These are phyloP conservation scores for Posidonia oceanica DNA, from an alignment of 116 monocot genomes.

Conservation along the genomic window DNA sequence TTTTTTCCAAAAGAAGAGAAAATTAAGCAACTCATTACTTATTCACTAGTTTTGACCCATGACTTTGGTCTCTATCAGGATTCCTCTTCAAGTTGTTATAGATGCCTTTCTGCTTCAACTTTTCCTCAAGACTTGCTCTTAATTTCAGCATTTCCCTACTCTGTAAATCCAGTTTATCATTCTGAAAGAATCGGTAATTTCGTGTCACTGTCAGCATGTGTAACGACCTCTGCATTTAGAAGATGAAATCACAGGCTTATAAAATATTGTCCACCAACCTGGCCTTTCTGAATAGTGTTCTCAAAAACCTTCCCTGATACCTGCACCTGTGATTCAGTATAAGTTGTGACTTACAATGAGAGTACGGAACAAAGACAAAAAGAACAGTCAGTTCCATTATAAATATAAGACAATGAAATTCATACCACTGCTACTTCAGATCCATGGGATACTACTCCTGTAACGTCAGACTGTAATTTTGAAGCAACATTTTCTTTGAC, in stretches of 20 bases:
- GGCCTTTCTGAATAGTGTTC: neutral
- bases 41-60: constrained; percentile 15
- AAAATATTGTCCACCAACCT: constrained; percentile 4
- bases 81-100: constrained; percentile 25
- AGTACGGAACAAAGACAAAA: neutral
- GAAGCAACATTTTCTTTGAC: constrained; percentile 11
- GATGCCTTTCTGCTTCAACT: constrained; percentile 71
- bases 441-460: neutral
- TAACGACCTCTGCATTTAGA: neutral
- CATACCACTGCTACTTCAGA: neutral
- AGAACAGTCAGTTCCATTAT: no score
- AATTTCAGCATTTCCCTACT: constrained; percentile 83
- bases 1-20: neutral
- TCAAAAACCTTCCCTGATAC: neutral
- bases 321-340: constrained; percentile 3
- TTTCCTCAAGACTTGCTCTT: constrained; percentile 75
- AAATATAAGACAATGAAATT: neutral
- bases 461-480: neutral
- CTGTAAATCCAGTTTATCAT: constrained; percentile 23
- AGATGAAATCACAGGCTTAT: neutral
- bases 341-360: neutral
- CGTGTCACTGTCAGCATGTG: neutral
- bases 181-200: constrained; percentile 11
- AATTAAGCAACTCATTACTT: constrained; percentile 15
- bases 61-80: constrained; percentile 9